Conservation (phyloP, 768 basidiomycete species). For the Naematelia aurantialba region DNA sequence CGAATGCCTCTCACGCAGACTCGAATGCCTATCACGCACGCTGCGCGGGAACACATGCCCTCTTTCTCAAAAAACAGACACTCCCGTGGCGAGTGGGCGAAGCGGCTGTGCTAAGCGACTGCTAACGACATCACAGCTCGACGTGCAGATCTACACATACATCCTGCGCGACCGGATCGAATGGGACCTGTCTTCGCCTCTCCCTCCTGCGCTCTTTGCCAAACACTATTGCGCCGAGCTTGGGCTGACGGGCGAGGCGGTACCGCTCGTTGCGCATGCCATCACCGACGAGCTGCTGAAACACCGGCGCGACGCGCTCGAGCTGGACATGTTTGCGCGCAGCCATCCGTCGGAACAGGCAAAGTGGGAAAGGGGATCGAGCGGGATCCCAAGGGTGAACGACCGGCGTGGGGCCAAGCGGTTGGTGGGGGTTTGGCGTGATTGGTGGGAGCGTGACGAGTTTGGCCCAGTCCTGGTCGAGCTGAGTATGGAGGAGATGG, state of each 20-base stretch:
- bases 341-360: constrained; percentile 58
- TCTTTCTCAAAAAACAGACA: too few species aligned
- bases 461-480: constrained; percentile 84
- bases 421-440: constrained; percentile 85
- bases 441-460: constrained; percentile 89
- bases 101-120: too few species aligned
- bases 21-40: too few species aligned
- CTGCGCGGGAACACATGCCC: too few species aligned
- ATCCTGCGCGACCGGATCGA: constrained; percentile 94
- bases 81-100: too few species aligned
- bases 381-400: constrained; percentile 58
- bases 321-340: constrained; percentile 77
- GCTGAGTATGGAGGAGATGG: constrained; percentile 83
- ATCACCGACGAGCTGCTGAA: constrained; percentile 92
- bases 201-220: constrained; percentile 85
- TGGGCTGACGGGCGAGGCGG: constrained; percentile 79
- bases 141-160: constrained; percentile 89
- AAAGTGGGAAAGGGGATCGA: constrained; percentile 65
- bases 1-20: too few species aligned
- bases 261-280: constrained; percentile 85
- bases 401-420: constrained; percentile 66
- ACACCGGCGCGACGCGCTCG: constrained; percentile 91
- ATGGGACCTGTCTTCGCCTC: constrained; percentile 80
- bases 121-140: constrained; percentile 82
- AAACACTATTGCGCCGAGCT: constrained; percentile 75